Base-by-base conservation (phyloP, 2,329 filamentous ascomycete genomes). In the Trichoderma gracile region DNA sequence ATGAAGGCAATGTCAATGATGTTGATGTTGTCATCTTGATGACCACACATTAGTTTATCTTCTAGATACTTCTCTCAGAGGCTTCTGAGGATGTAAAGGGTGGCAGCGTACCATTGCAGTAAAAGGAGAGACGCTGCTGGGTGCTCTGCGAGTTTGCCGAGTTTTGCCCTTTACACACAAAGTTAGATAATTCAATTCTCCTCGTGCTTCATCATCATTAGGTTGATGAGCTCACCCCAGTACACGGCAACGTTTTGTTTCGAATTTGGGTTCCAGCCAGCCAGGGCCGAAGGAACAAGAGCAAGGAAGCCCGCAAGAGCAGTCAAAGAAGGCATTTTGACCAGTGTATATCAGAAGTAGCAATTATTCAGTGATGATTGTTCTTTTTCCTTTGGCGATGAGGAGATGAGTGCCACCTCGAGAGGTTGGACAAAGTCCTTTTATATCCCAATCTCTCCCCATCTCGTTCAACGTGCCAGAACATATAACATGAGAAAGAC, bases 1-100 rank as follows among this genome's bases (percentile, higher is more conserved):
- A 90, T 70, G 71, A 91, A 91, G 1, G 87, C 82, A 56, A 91
- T 70, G 1, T 86, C 84, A 58, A 91, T 86, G 64, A 89, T 79
- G 70, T 84, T 77, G 50, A 84, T 73, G 59, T 83, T 73, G 14
- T 75, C 73, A 67, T 83, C 81, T 79, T 53, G 3, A 43, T 21
- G 14, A 9, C 5, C 25, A n/a, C n/a, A n/a, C n/a, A n/a, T n/a
- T n/a, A n/a, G n/a, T n/a, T n/a, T n/a, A n/a, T n/a, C n/a, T n/a
- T n/a, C n/a, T n/a, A n/a, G n/a, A n/a, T n/a, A n/a, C n/a, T 5
- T 17, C 2, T 38, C n/a, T 23, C 5, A 17, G 6, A 27, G 25
- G 27, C 6, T 21, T n/a, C 6, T 19, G 46, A 43, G 14, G 45
- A 10, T 38, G 10, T 12, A 47, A 25, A 15, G 12, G 3, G n/a